Percentiles rank a stretch among this genome's conserved stretches.
These are phyloP conservation scores for Alternaria sp. DNA, from an alignment of 2,329 filamentous ascomycete species.

Conservation along the genomic window DNA sequence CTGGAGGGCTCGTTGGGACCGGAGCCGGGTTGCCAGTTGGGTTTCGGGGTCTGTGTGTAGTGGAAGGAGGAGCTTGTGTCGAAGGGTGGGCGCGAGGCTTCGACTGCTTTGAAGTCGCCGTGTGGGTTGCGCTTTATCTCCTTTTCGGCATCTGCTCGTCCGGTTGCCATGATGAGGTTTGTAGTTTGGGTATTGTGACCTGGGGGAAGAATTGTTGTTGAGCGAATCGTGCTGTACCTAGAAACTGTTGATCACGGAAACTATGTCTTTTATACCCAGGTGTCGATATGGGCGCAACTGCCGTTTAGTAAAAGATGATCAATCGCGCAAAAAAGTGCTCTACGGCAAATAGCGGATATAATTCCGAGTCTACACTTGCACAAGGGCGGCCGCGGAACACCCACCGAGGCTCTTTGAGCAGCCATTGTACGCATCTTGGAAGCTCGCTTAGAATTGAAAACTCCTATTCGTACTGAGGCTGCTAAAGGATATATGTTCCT, in stretches of 20 bases:
- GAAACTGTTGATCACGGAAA: not conserved
- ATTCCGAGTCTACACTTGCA: slow-evolving; percentile 14
- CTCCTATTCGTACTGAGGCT: not conserved
- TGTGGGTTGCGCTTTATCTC: slow-evolving; percentile 69
- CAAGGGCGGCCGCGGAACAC: slow-evolving; percentile 14
- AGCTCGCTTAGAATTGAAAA: not conserved
- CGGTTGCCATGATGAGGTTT: slow-evolving; percentile 20
- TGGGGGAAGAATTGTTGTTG: not conserved
- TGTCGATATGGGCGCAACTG: not conserved
- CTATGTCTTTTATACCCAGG: no score
- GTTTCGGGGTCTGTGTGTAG: slow-evolving; percentile 68
- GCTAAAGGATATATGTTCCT: not conserved
- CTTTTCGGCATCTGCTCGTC: slow-evolving; percentile 55
- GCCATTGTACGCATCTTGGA: not conserved
- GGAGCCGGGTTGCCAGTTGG: slow-evolving; percentile 69
- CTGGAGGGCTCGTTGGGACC: slow-evolving; percentile 67
- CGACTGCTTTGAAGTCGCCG: slow-evolving; percentile 76
- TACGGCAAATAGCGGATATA: slow-evolving; percentile 27
- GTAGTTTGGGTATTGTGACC: not conserved
- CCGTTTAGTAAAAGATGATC: slow-evolving; percentile 5
- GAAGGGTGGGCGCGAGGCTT: slow-evolving; percentile 70
- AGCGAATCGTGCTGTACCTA: not conserved
- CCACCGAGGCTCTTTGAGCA: not conserved
- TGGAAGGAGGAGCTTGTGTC: slow-evolving; percentile 57
- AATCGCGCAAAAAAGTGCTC: slow-evolving; percentile 3